These are phyloP conservation scores for Geotrichum australiense DNA, from an alignment of 1,139 yeast species.

Conservation along the genomic window DNA sequence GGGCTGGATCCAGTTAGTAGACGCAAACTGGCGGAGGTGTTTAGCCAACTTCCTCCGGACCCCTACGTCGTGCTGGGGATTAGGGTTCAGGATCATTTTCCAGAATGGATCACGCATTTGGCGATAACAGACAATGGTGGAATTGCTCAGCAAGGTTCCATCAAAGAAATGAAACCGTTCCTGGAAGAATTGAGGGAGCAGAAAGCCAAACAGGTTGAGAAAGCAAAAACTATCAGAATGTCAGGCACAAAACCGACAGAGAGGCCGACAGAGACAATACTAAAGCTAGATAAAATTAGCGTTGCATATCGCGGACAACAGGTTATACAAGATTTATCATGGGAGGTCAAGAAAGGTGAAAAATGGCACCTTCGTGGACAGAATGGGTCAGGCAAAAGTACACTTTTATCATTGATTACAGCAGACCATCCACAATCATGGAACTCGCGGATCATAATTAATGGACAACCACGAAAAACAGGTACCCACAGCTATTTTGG, in stretches of 20 bases:
- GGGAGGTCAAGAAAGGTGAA: conserved; percentile 66
- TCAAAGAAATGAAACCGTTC: conserved; percentile 30
- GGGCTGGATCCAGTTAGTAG: conserved; percentile 83
- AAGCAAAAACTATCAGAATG: neutral
- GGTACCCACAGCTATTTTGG: conserved; percentile 75
- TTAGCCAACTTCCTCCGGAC: conserved; percentile 36
- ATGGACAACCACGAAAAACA: conserved; percentile 62
- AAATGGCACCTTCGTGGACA: conserved; percentile 86
- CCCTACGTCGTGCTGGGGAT: conserved; percentile 62
- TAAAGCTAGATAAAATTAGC: conserved; percentile 58
- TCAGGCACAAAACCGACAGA: neutral
- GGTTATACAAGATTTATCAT: conserved; percentile 52
- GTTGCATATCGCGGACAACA: conserved; percentile 60
- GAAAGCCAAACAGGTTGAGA: conserved; percentile 14
- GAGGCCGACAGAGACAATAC: conserved; percentile 28
- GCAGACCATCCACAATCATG: conserved; percentile 98
- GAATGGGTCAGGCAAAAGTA: conserved; percentile 92
- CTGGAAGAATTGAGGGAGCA: conserved; percentile 31
- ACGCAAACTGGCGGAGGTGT: conserved; percentile 47
- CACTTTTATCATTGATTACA: conserved; percentile 71
- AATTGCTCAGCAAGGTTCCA: conserved; percentile 44
- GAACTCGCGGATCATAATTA: conserved; percentile 59
- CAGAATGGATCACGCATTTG: conserved; percentile 70
- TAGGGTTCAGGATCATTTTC: conserved; percentile 66
- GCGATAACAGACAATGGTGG: conserved; percentile 56